Evolutionary conservation across 768 basidiomycete species (phyloP), one percentile per base, ranked within the genome.

Genomic region (Termitomyces bulborhizus): DNA sequence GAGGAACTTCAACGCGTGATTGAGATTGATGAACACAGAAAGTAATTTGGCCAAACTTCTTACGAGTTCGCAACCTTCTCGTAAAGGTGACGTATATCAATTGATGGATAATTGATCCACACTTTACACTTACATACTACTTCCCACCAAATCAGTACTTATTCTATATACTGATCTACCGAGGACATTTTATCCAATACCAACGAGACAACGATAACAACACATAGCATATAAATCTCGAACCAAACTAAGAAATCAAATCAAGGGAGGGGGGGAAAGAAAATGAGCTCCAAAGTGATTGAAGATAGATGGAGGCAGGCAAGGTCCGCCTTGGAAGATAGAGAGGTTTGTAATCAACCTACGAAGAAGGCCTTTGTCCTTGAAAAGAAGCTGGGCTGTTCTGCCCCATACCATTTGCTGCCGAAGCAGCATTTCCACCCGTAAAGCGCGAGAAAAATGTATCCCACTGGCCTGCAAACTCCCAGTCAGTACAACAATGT

Each of bases 401-500:
- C 24, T 56, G 59, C 1, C 72, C 46, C 71, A 73, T 59, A 15
- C 56, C 52, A 39, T 60, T 62, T 18, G 57, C 40, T 11, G 57
- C n/a, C 2, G 58, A 16, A 37, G 68, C 69, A 21, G 49, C 34
- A 21, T 26, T 42, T 1, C 53, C 59, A 41, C 41, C 42, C 26
- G 56, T n/a, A 56, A 90, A 80, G 46, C 87, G 78, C 37, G 85
- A 73, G 68, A 92, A 91, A 71, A 89, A 91, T 32, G 75, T 82
- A 50, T 90, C 89, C 89, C 89, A 91, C 74, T 90, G 88, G 43
- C 82, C 89, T 91, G 65, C 44, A 59, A 32, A 9, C 31, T 32
- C 31, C 9, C 31, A 8, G 8, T 8, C 21, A 21, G 21, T 21
- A 21, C 21, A 21, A 21, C 21, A 21, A 21, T 21, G 21, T 21